These are phyloP conservation scores for Drosera spatulata DNA, from an alignment of 179 eudicot genomes.

Conservation along the genomic window DNA sequence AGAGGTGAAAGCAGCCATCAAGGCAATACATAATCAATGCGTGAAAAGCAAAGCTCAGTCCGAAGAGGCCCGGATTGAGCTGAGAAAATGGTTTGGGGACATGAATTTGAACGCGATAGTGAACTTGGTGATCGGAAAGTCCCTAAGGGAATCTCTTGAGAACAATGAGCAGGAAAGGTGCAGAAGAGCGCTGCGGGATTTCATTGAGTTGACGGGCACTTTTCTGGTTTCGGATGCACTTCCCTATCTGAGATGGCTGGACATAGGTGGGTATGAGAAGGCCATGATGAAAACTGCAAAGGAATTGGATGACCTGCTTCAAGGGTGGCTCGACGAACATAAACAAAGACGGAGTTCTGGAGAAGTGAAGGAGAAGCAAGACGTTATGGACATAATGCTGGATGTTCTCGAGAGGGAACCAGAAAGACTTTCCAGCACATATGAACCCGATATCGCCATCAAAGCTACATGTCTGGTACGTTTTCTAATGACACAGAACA, in stretches of 20 bases:
- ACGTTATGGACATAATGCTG: slow-evolving; percentile 17
- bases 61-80: slow-evolving; percentile 1
- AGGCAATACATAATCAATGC: background rate
- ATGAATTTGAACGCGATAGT: slow-evolving; percentile 9
- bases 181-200: slow-evolving; percentile 13
- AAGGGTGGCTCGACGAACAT: slow-evolving; percentile 24
- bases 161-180: background rate
- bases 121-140: slow-evolving; percentile 11
- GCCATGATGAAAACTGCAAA: slow-evolving; percentile 16
- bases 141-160: slow-evolving; percentile 4
- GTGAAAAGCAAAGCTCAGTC: background rate
- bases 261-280: slow-evolving; percentile 29
- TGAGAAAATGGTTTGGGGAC: slow-evolving; percentile 20
- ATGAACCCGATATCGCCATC: slow-evolving; percentile 7
- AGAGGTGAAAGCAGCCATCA: background rate
- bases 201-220: slow-evolving; percentile 11
- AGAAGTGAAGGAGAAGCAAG: slow-evolving; percentile 7
- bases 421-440: background rate
- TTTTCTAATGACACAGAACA: background rate
- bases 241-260: slow-evolving; percentile 24
- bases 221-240: slow-evolving; percentile 20
- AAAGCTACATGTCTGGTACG: slow-evolving; percentile 18
- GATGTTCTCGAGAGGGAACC: background rate
- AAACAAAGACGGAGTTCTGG: background rate
- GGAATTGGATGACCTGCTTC: slow-evolving; percentile 15